These are phyloP conservation scores for Nadsonia fulvescens DNA, from an alignment of 805 yeast genomes.

Conservation along the genomic window DNA sequence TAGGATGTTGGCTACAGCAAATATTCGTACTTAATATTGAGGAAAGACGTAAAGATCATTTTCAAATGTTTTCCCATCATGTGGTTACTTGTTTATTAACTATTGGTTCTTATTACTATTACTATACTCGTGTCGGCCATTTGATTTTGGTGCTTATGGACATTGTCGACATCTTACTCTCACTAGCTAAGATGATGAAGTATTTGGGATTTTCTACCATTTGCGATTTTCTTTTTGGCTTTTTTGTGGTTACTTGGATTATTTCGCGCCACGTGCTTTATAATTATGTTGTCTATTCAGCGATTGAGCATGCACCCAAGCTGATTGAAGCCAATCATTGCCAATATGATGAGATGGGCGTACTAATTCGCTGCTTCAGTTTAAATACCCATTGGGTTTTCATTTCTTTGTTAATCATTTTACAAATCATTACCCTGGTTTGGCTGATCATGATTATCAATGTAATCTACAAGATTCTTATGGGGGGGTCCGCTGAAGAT, in stretches of 20 bases:
- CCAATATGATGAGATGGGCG: conserved; percentile 11
- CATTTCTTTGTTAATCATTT: conserved; percentile 36
- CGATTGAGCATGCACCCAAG: conserved; percentile 27
- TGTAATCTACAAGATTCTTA: conserved; percentile 51
- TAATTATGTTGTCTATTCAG: conserved; percentile 46
- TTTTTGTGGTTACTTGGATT: conserved; percentile 56
- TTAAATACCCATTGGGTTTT: conserved; percentile 23
- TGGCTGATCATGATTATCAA: conserved; percentile 64
- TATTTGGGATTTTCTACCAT: conserved; percentile 41
- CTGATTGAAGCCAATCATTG: conserved; percentile 22
- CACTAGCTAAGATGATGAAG: conserved; percentile 59
- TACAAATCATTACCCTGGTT: conserved; percentile 45
- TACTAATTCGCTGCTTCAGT: conserved; percentile 18
- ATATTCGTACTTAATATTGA: conserved; percentile 62
- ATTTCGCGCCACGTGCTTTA: conserved; percentile 55
- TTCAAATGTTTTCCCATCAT: conserved; percentile 80
- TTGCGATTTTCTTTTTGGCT: conserved; percentile 54
- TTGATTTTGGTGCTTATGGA: conserved; percentile 68
- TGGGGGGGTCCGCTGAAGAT: conserved; percentile 70
- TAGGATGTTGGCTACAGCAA: conserved; percentile 72
- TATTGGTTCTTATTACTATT: conserved; percentile 53
- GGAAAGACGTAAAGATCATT: conserved; percentile 61
- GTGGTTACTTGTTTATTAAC: conserved; percentile 56
- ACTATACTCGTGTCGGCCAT: conserved; percentile 64
- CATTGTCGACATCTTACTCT: conserved; percentile 52